Conservation (phyloP, 768 basidiomycete species). For the Rhodotorula sphaerocarpa region DNA sequence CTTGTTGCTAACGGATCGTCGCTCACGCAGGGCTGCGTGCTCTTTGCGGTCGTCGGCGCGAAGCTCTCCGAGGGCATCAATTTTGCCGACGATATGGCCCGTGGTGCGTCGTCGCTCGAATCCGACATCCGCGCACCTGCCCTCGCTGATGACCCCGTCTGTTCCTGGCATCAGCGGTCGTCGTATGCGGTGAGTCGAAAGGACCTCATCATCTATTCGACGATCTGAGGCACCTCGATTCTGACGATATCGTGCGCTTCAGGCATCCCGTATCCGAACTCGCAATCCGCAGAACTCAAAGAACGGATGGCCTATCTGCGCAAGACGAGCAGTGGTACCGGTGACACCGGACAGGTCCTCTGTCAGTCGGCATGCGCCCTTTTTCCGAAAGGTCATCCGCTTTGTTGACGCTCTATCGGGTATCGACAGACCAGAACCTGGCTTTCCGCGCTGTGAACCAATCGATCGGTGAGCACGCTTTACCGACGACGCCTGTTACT, state of each 20-base stretch:
- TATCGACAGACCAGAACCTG: constrained; percentile 47
- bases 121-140: rapidly evolving
- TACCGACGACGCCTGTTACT: too few species aligned
- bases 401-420: neutral
- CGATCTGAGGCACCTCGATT: too few species aligned
- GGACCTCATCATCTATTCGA: neutral
- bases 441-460: constrained; percentile 71
- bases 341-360: constrained; percentile 68
- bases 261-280: constrained; percentile 87
- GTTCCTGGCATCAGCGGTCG: constrained; percentile 10
- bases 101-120: constrained; percentile 1
- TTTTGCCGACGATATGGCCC: constrained; percentile 45
- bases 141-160: too few species aligned
- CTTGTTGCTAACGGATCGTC: rapidly evolving
- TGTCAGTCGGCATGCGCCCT: constrained; percentile 53
- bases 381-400: neutral
- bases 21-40: constrained; percentile 45
- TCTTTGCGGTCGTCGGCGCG: constrained; percentile 91
- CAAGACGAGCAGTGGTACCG: constrained; percentile 48
- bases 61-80: constrained; percentile 89
- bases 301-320: constrained; percentile 87
- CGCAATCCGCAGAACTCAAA: constrained; percentile 77
- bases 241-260: too few species aligned
- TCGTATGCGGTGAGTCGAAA: constrained; percentile 25
- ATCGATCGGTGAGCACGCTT: constrained; percentile 63